Conservation (phyloP, 2,329 filamentous ascomycete genomes). For the Mollisiaceae sp. region DNA sequence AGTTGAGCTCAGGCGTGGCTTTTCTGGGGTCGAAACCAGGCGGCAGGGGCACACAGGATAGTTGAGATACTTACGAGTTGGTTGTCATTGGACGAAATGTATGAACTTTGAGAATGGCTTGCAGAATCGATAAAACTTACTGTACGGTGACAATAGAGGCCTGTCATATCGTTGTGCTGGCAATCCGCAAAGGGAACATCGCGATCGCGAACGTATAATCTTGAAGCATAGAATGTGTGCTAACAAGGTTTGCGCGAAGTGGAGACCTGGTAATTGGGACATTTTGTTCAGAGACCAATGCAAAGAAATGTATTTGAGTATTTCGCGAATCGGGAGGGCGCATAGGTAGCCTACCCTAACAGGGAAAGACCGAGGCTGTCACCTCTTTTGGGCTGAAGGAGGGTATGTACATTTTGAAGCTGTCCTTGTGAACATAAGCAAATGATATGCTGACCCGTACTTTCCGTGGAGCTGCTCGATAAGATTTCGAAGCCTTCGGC, state of each 20-base stretch:
- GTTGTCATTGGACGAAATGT: background rate
- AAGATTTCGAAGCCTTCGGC: background rate
- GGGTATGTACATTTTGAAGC: background rate
- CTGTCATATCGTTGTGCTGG: background rate
- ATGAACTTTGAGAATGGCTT: background rate
- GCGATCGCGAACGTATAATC: background rate
- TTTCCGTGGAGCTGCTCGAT: background rate
- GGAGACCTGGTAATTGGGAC: background rate
- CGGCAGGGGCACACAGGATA: background rate
- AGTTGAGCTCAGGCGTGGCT: slow-evolving; percentile 2
- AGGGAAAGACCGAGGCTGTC: background rate
- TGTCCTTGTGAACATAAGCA: background rate
- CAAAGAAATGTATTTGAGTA: background rate
- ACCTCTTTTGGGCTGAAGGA: background rate
- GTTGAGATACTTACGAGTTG: background rate
- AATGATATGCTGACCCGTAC: background rate
- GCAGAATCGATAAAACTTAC: slow-evolving; percentile 9
- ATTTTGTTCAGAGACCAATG: background rate
- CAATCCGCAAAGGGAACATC: background rate
- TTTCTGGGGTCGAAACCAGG: background rate
- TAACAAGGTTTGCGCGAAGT: background rate
- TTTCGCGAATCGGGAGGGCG: too few relatives aligned
- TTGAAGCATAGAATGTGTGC: background rate
- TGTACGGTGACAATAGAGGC: background rate
- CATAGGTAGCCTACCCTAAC: background rate